Percentiles rank a stretch among this genome's conserved stretches.
phyloP scores from a whole-genome alignment of 1,284 basidiomycete species.

The Pulveroboletus ridleyi region DNA sequence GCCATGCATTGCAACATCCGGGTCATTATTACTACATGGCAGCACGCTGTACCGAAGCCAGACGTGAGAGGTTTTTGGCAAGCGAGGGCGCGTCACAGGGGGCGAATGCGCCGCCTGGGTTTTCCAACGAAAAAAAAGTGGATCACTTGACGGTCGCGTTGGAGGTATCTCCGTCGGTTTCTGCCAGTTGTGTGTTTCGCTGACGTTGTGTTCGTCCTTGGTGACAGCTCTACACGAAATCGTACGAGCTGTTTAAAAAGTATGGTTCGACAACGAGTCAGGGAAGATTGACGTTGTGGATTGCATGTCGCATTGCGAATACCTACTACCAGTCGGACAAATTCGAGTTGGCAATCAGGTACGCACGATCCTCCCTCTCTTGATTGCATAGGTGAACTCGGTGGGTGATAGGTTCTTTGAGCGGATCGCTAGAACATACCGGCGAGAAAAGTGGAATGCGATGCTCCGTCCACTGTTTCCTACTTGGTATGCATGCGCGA shows the following conservation, averaged over 20 bases:
- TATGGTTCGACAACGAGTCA: slow-evolving; percentile 57
- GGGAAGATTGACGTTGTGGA: slow-evolving; percentile 81
- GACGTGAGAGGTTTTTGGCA: slow-evolving; percentile 70
- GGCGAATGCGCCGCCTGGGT: slow-evolving; percentile 57
- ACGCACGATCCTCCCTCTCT: slow-evolving; percentile 16
- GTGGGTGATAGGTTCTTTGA: slow-evolving; percentile 79
- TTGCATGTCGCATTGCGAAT: slow-evolving; percentile 87
- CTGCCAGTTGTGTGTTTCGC: neutral
- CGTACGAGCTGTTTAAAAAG: slow-evolving; percentile 90
- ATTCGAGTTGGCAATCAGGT: slow-evolving; percentile 86
- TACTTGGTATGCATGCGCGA: slow-evolving; percentile 83
- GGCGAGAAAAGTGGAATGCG: slow-evolving; percentile 78
- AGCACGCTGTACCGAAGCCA: slow-evolving; percentile 80
- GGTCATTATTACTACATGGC: slow-evolving; percentile 93
- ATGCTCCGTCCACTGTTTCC: slow-evolving; percentile 76
- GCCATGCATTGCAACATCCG: slow-evolving; percentile 82
- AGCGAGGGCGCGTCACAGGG: slow-evolving; percentile 46
- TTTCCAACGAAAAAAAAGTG: slow-evolving; percentile 88
- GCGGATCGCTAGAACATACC: slow-evolving; percentile 84
- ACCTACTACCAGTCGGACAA: slow-evolving; percentile 82
- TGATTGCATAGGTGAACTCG: neutral
- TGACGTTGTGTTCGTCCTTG: slow-evolving; percentile 4
- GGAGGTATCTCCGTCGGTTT: slow-evolving; percentile 59
- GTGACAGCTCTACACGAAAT: slow-evolving; percentile 84
- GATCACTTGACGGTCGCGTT: slow-evolving; percentile 84